Evolutionary conservation across 257 asterid genomes (phyloP).

Genomic region (Thymus mandschuricus): DNA sequence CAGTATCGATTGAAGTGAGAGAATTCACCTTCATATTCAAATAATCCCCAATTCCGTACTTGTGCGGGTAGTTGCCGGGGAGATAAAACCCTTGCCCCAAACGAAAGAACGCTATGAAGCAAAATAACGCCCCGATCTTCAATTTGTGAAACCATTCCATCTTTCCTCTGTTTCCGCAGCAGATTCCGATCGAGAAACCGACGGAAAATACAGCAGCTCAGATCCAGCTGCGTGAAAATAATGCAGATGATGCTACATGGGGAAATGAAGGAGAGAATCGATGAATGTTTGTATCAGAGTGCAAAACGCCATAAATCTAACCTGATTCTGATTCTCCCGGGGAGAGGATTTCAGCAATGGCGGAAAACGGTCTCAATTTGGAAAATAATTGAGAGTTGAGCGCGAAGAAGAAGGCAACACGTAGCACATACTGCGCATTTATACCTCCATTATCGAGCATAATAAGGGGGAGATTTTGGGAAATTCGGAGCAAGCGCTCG

Average conservation of each 20-base stretch:
- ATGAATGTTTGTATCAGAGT: constrained; percentile 1
- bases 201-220: constrained; percentile 26
- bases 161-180: constrained; percentile 41
- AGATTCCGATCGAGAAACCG: constrained; percentile 57
- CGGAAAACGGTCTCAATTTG: constrained; percentile 18
- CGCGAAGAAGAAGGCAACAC: not conserved
- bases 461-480: constrained; percentile 4
- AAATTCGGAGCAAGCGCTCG: not conserved
- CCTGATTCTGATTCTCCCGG: constrained; percentile 27
- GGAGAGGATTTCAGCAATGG: constrained; percentile 24
- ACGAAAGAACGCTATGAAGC: constrained; percentile 39
- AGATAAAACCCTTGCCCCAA: constrained; percentile 80
- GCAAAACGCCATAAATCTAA: constrained; percentile 22
- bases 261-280: constrained; percentile 22
- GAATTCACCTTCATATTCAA: constrained; percentile 89
- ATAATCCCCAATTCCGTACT: constrained; percentile 67
- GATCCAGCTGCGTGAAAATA: constrained; percentile 35
- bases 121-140: constrained; percentile 66
- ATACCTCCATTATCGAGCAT: constrained; percentile 23
- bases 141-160: constrained; percentile 56
- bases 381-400: constrained; percentile 13
- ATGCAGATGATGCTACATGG: not conserved
- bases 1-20: constrained; percentile 85
- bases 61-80: constrained; percentile 91
- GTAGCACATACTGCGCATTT: constrained; percentile 11